Base-by-base conservation (phyloP, 1,284 basidiomycete genomes). In the Agaricales sp. region DNA sequence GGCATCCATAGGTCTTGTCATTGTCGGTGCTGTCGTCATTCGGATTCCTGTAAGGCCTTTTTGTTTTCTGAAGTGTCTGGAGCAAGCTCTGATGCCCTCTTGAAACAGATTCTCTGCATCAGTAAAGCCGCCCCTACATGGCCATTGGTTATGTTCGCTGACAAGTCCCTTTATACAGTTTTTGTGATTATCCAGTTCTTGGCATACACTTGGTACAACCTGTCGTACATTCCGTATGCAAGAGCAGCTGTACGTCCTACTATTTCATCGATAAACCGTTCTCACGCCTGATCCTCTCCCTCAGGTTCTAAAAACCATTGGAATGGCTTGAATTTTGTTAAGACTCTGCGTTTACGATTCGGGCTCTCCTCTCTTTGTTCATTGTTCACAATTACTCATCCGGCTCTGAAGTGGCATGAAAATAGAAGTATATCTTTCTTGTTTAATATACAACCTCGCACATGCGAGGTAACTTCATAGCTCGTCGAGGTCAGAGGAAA, bases 191-290 rank as follows among this genome's bases (percentile, higher is more conserved):
- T 93, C 64, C 78, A 92, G 65, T 91, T 83, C 62, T 68, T 92
- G 51, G 90, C 89, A 4, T 92, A 86, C 65, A 80, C 82, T 18
- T 92, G 89, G 87, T 91, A 86, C 62, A 80, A 75, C 43, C 67
- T 87, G 19, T 86, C 82, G 14, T 94, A 93, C 68, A 89, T 94
- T 56, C 90, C 91, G 1, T 92, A 92, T 58, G 91, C 91, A 1
- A 78, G 90, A 47, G 67, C 78, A 2, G 87, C 80, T 12, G 77
- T 87, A 8, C 8, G 30, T 35, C 30, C 30, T 11, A 11, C 30
- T n/a, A 35, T 35, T n/a, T n/a, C 43, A 69, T 78, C 52, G n/a
- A n/a, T n/a, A n/a, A n/a, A n/a, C n/a, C n/a, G n/a, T n/a, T n/a
- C n/a, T n/a, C n/a, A n/a, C n/a, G n/a, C n/a, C n/a, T n/a, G n/a